phyloP scores from a whole-genome alignment of 768 basidiomycete species.

The Cystofilobasidium macerans region DNA sequence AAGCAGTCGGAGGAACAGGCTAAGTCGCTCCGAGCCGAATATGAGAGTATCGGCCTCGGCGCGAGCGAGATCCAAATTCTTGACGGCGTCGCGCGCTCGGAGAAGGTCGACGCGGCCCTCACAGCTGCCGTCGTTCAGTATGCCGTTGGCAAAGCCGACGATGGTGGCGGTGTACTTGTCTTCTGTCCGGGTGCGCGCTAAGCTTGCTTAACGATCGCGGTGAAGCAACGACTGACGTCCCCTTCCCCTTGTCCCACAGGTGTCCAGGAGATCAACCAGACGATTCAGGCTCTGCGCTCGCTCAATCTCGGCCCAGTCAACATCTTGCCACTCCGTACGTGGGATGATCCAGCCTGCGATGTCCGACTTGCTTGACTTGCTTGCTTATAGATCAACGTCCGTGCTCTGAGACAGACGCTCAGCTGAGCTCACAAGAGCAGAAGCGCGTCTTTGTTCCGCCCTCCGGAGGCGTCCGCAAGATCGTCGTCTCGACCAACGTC shows the following conservation, averaged over 20 bases:
- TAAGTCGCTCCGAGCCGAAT: conserved; percentile 45
- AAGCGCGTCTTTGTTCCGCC: conserved; percentile 58
- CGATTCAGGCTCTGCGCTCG: conserved; percentile 30
- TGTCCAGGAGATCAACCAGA: conserved; percentile 42
- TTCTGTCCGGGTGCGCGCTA: conserved; percentile 41
- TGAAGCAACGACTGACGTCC: conserved; percentile 27
- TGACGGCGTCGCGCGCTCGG: conserved; percentile 51
- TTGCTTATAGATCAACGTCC: too few species aligned
- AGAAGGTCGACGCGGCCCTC: conserved; percentile 64
- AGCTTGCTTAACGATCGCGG: too few species aligned
- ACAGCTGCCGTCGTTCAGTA: conserved; percentile 56
- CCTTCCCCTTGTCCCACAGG: conserved; percentile 32
- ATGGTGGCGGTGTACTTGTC: conserved; percentile 60
- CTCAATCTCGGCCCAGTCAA: conserved; percentile 32
- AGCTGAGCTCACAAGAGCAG: conserved; percentile 75
- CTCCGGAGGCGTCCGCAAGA: conserved; percentile 53
- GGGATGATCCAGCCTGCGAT: background rate
- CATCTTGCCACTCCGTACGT: conserved; percentile 57
- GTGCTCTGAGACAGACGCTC: conserved; percentile 44
- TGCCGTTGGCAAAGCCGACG: conserved; percentile 13
- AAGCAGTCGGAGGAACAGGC: conserved; percentile 46
- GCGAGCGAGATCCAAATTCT: conserved; percentile 48
- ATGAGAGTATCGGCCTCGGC: conserved; percentile 49
- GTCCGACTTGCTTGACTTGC: background rate
- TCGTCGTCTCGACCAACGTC: conserved; percentile 82